Percentiles rank a stretch among this genome's conserved stretches.
Conservation (phyloP, 306 rosid species). For the Lathyrus sativus region DNA sequence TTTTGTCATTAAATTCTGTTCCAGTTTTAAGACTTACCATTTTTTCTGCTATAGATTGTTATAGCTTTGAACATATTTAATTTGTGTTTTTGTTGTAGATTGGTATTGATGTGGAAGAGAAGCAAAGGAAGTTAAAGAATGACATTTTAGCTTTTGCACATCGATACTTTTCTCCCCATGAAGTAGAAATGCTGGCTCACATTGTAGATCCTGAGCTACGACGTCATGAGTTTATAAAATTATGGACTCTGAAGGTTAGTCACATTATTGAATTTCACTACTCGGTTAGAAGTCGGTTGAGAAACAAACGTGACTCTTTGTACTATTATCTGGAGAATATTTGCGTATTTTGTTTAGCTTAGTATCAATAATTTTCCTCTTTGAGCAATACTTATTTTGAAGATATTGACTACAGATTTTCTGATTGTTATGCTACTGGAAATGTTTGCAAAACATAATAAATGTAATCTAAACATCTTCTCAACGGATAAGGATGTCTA, state of each 20-base stretch:
- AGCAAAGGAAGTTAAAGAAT: slow-evolving; percentile 70
- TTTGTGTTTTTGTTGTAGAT: slow-evolving; percentile 52
- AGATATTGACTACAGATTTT: slow-evolving; percentile 25
- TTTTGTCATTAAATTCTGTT: slow-evolving; percentile 21
- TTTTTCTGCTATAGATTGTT: slow-evolving; percentile 27
- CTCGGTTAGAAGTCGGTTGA: slow-evolving; percentile 14
- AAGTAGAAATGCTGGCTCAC: slow-evolving; percentile 61
- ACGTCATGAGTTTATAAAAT: slow-evolving; percentile 69
- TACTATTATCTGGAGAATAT: slow-evolving; percentile 8
- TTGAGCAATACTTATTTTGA: not conserved
- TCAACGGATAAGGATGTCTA: not conserved
- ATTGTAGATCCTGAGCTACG: slow-evolving; percentile 76
- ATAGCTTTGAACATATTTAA: slow-evolving; percentile 31
- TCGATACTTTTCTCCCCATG: slow-evolving; percentile 74
- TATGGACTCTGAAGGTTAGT: slow-evolving; percentile 54
- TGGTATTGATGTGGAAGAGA: slow-evolving; percentile 91
- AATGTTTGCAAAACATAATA: not conserved
- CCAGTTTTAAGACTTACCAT: not conserved
- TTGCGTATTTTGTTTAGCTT: not conserved
- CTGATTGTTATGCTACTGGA: slow-evolving; percentile 8
- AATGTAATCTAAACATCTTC: slow-evolving; percentile 3
- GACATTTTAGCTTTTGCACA: slow-evolving; percentile 70
- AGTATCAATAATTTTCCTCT: not conserved
- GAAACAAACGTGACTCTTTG: slow-evolving; percentile 8
- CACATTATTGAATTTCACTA: not conserved